Evolutionary conservation across 306 rosid genomes (phyloP).

Genomic region (Castanea crenata): DNA sequence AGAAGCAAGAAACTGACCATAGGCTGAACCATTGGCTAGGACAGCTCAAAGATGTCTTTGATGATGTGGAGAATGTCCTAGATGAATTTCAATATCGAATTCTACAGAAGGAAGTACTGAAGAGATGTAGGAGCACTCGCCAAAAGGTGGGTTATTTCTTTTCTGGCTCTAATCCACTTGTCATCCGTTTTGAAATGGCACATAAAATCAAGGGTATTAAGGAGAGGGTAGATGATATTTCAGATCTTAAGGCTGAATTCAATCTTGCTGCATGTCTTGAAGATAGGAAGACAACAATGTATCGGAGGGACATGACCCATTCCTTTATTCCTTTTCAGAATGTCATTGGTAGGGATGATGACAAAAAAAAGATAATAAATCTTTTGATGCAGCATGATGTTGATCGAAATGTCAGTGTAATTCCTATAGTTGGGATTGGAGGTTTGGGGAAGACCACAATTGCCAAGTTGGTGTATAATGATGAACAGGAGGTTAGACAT

Average conservation of each 20-base stretch:
- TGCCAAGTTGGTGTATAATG: conserved; percentile 12
- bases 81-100: no score
- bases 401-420: not conserved
- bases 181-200: not conserved
- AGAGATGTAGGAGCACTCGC: not conserved
- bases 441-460: conserved; percentile 2
- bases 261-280: not conserved
- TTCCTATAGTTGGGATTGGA: not conserved
- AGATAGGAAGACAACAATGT: not conserved
- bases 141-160: conserved; percentile 19
- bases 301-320: not conserved
- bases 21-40: no score
- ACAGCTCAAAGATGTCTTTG: no score
- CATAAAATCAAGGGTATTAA: conserved; percentile 9
- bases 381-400: not conserved
- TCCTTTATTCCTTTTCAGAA: not conserved
- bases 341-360: not conserved
- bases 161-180: conserved; percentile 16
- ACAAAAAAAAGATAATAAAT: not conserved
- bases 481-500: not conserved
- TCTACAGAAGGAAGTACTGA: no score
- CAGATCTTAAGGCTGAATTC: conserved; percentile 5
- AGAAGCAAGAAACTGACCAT: no score
- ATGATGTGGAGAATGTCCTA: no score
- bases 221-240: conserved; percentile 12